Evolutionary conservation across 2,329 filamentous ascomycete genomes (phyloP), one percentile per base, ranked within the genome.

Genomic region (Colletotrichum camelliae): DNA sequence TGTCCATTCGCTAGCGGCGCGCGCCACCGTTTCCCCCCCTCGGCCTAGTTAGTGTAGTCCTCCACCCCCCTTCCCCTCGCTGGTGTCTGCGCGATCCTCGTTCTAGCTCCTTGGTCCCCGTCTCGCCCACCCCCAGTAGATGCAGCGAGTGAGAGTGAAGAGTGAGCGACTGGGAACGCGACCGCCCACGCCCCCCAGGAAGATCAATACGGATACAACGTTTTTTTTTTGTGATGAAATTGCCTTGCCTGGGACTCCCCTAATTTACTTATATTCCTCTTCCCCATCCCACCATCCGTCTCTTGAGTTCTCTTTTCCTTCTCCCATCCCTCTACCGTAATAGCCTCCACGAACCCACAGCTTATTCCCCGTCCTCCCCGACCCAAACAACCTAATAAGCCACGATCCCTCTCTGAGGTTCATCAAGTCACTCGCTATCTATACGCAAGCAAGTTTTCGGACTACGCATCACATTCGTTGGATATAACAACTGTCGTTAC

Each of bases 381-480:
- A 66, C 39, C 15, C 37, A 66, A 58, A 33, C 24, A 48, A 48
- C 48, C 70, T 68, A 75, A 67, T 72, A 31, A 58, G 21, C 39
- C 33, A 21, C 18, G 5, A 15, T 21, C 13, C 43, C 29, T 39
- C 58, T 55, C 35, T 37, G 67, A 70, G 73, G 57, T 75, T 75
- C 73, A 57, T 68, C 70, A 72, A 75, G 70, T 65, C 73, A 75
- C 15, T 75, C 73, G 73, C 70, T 73, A 75, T 39, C 58, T 31
- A 67, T 6, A 35, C 64, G 60, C 60, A 27, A 4, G 24, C 43
- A 43, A 61, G 61, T 57, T 67, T 64, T 61, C 55, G 43, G 72
- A 75, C 61, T 72, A 58, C 55, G 39, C 55, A 69, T 9, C 37
- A 55, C 69, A 72, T 27, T 72, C 73, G 73, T 75, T 75, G 73